Conservation (phyloP, 306 rosid species). For the barrel medic (Medicago truncatula) region DNA sequence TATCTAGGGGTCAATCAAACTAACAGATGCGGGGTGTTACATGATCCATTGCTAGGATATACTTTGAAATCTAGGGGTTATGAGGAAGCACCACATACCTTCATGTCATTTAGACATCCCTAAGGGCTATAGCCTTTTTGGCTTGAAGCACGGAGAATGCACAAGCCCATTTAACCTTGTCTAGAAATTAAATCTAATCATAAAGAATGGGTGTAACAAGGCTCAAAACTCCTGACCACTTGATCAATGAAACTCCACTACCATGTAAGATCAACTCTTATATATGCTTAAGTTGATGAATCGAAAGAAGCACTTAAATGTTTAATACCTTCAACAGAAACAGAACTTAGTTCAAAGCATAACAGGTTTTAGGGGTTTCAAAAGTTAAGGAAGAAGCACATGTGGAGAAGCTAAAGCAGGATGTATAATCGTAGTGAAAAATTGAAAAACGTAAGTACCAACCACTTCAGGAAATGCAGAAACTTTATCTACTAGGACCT, state of each 20-base stretch:
- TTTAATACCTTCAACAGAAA: constrained; percentile 21
- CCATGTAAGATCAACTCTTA: constrained; percentile 12
- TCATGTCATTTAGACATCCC: constrained; percentile 27
- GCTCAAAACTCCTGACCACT: constrained; percentile 15
- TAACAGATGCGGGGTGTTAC: not conserved
- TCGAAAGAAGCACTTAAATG: constrained; percentile 21
- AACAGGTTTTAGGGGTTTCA: not conserved
- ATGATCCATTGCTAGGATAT: not conserved
- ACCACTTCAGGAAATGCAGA: constrained; percentile 91
- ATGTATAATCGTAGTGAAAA: constrained; percentile 27
- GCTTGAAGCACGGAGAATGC: constrained; percentile 27
- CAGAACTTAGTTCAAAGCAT: constrained; percentile 12
- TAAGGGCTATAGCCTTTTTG: not conserved
- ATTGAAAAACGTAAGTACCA: constrained; percentile 44
- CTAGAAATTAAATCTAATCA: not conserved
- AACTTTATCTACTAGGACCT: constrained; percentile 72
- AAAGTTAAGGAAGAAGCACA: constrained; percentile 32
- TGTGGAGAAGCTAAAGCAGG: constrained; percentile 17
- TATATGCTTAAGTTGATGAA: constrained; percentile 14
- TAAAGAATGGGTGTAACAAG: constrained; percentile 23
- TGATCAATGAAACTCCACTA: constrained; percentile 5
- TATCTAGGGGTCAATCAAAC: constrained; percentile 20
- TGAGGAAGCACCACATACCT: constrained; percentile 13
- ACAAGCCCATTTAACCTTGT: constrained; percentile 14
- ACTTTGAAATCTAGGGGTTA: constrained; percentile 3